These are phyloP conservation scores for Xerocomus brunneocitrinus DNA, from an alignment of 768 basidiomycete genomes.

Conservation along the genomic window DNA sequence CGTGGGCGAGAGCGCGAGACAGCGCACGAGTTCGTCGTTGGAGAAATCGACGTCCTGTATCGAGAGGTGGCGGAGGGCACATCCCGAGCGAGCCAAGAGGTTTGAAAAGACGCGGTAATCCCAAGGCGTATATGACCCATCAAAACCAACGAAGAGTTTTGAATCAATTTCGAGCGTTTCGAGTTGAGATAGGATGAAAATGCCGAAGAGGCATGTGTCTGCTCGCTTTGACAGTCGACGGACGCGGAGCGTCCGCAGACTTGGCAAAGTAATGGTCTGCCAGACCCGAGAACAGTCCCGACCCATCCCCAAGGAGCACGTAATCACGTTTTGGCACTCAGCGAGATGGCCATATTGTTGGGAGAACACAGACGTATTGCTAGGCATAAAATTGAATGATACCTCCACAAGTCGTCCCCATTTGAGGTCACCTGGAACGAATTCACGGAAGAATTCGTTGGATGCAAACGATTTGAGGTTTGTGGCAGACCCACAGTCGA, in stretches of 20 bases:
- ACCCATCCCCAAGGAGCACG: constrained; percentile 16
- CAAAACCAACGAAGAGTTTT: background rate
- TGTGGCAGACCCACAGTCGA: constrained; percentile 8
- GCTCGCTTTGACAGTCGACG: constrained; percentile 3
- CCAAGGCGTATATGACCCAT: background rate
- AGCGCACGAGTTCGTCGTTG: constrained; percentile 15
- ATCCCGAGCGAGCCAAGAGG: constrained; percentile 15
- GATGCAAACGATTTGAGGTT: constrained; percentile 16
- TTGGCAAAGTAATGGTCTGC: background rate
- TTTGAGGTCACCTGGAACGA: background rate
- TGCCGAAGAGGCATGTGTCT: constrained; percentile 1
- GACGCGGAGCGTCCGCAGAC: constrained; percentile 13
- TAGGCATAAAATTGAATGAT: constrained; percentile 8
- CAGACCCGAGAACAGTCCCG: background rate
- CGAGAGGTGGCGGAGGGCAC: constrained; percentile 10
- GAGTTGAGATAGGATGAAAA: constrained; percentile 13
- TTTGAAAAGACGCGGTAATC: constrained; percentile 5
- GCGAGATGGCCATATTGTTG: constrained; percentile 3
- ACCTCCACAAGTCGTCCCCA: constrained; percentile 13
- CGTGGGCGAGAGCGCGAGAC: constrained; percentile 11
- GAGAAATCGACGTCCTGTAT: constrained; percentile 12
- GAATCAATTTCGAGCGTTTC: constrained; percentile 17
- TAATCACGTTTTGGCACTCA: constrained; percentile 14
- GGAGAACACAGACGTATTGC: background rate
- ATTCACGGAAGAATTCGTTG: background rate